A percentile compares a stretch with the other conserved stretches of the same genome.
Conservation (phyloP, 2,329 filamentous ascomycete genomes). For the Helotiales sp. region DNA sequence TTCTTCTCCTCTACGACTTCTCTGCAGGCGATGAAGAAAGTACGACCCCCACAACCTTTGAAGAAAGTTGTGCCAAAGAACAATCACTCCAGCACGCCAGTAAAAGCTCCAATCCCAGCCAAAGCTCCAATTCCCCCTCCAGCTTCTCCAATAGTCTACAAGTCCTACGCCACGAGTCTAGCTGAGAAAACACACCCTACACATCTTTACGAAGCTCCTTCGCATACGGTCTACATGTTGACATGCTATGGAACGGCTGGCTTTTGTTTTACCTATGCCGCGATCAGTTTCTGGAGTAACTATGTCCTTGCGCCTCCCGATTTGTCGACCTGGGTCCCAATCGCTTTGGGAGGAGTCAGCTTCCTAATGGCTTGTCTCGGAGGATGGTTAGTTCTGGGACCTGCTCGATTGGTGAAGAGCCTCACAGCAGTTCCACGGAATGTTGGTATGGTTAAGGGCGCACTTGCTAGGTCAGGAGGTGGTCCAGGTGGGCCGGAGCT, state of each 20-base stretch:
- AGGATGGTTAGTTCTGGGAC: slow-evolving; percentile 62
- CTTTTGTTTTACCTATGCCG: slow-evolving; percentile 57
- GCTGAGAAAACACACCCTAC: slow-evolving; percentile 60
- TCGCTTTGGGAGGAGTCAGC: slow-evolving; percentile 62
- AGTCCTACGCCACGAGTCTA: slow-evolving; percentile 58
- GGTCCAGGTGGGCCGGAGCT: slow-evolving; percentile 40
- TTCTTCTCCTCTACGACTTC: slow-evolving; percentile 32
- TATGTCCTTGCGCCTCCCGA: slow-evolving; percentile 56
- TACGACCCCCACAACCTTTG: neutral
- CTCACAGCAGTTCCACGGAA: slow-evolving; percentile 39
- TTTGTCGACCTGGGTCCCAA: slow-evolving; percentile 60
- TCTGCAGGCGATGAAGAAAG: slow-evolving; percentile 31
- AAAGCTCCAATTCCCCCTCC: slow-evolving; percentile 7
- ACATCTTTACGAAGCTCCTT: slow-evolving; percentile 67
- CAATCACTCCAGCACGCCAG: slow-evolving; percentile 10
- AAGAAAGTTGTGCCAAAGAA: slow-evolving; percentile 15
- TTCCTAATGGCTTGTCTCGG: slow-evolving; percentile 65
- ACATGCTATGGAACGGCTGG: slow-evolving; percentile 61
- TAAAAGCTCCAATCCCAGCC: slow-evolving; percentile 1
- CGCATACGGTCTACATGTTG: slow-evolving; percentile 66
- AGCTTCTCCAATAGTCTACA: slow-evolving; percentile 37
- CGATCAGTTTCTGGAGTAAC: slow-evolving; percentile 56
- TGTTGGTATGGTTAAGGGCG: slow-evolving; percentile 26
- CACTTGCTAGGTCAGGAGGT: slow-evolving; percentile 10
- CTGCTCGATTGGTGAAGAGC: slow-evolving; percentile 59